phyloP scores from a whole-genome alignment of 345 rosid genomes.

The Lepidium sativum region DNA sequence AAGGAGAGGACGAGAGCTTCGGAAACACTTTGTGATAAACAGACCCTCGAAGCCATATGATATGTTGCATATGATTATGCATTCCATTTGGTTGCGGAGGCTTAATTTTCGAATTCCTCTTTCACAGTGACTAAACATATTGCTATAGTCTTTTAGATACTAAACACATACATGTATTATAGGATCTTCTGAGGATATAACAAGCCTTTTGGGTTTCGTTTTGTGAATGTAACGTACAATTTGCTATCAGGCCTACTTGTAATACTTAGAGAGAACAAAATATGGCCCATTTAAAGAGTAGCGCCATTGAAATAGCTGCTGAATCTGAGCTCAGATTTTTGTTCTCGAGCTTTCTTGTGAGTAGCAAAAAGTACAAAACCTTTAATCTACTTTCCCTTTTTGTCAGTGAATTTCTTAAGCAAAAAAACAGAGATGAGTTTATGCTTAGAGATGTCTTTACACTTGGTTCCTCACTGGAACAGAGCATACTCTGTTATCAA shows the following conservation, averaged over 20 bases:
- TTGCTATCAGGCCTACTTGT: not conserved
- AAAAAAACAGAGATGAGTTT: slow-evolving; percentile 10
- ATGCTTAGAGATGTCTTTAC: slow-evolving; percentile 9
- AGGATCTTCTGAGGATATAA: not conserved
- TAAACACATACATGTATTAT: not conserved
- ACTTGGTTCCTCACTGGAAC: slow-evolving; percentile 5
- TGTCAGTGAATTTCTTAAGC: not conserved
- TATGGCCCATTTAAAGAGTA: not conserved
- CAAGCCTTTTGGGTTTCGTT: not conserved
- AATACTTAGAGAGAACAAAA: not conserved
- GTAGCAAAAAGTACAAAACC: not conserved
- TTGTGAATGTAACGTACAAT: not conserved
- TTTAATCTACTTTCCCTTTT: not conserved
- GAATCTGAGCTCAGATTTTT: not conserved
- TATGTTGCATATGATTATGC: slow-evolving; percentile 55
- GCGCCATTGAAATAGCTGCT: not conserved
- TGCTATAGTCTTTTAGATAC: not conserved
- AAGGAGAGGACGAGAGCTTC: slow-evolving; percentile 33
- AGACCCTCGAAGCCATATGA: slow-evolving; percentile 58
- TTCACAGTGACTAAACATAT: not conserved
- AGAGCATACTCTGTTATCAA: slow-evolving; percentile 3
- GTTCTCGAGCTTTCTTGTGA: not conserved
- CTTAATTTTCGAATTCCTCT: slow-evolving; percentile 37
- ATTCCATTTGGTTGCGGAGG: slow-evolving; percentile 64
- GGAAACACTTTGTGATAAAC: slow-evolving; percentile 43